Evolutionary conservation across 306 rosid genomes (phyloP).

Genomic region (Dryas alaskensis): DNA sequence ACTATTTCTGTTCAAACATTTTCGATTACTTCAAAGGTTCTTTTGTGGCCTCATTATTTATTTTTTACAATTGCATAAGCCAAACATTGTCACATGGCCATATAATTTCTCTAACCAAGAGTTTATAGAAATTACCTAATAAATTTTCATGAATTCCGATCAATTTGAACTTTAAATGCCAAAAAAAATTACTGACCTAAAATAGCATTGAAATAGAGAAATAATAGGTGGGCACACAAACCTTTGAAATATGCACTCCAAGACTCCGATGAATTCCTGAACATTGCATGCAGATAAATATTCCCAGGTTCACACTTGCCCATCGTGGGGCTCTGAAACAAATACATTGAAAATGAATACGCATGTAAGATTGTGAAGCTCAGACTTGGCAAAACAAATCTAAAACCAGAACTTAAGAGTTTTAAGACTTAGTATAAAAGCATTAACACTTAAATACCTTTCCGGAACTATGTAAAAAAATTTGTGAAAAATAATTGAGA

Average conservation of each 20-base stretch:
- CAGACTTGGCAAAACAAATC: not conserved
- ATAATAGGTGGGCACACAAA: slow-evolving; percentile 12
- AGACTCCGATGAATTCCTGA: slow-evolving; percentile 96
- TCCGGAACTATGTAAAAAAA: not conserved
- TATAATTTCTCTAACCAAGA: not conserved
- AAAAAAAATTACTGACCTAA: not conserved
- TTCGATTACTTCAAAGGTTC: not conserved
- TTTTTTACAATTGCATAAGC: not conserved
- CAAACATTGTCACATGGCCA: not conserved
- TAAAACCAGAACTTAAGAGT: not conserved
- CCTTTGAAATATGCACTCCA: slow-evolving; percentile 97
- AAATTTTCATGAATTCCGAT: not conserved
- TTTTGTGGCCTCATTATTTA: not conserved
- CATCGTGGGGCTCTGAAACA: slow-evolving; percentile 87
- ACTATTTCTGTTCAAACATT: not conserved
- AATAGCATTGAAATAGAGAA: not conserved
- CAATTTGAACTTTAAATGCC: not conserved
- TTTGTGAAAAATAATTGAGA: not conserved
- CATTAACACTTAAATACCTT: not conserved
- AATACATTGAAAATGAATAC: not conserved
- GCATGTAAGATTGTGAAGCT: not conserved
- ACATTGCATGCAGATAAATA: slow-evolving; percentile 91
- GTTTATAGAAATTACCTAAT: not conserved
- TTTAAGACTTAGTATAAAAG: not conserved
- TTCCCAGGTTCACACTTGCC: slow-evolving; percentile 96